Conservation (phyloP, 192 early-diverging fungal genomes). For the Paraglomus occultum region DNA sequence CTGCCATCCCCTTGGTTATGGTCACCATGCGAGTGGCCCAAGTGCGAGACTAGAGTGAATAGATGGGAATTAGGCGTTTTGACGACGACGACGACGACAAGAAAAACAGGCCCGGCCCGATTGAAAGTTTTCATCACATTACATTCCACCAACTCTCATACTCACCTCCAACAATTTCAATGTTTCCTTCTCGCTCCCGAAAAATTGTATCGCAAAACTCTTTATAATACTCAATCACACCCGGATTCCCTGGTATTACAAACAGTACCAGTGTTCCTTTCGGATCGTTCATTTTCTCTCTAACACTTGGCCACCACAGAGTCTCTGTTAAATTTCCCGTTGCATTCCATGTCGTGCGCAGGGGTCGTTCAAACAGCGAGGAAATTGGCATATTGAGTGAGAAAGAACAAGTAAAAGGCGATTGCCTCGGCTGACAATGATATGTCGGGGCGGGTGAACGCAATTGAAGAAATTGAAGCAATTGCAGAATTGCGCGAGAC, state of each 20-base stretch:
- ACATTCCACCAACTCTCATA: too few relatives aligned
- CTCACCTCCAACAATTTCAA: conserved; percentile 68
- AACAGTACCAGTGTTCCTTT: conserved; percentile 38
- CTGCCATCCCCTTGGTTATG: conserved; percentile 33
- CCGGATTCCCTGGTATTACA: conserved; percentile 74
- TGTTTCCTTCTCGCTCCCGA: conserved; percentile 37
- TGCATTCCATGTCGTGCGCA: conserved; percentile 34
- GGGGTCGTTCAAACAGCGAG: conserved; percentile 14
- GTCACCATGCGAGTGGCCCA: conserved; percentile 53
- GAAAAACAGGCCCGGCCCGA: background rate
- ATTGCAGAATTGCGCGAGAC: too few relatives aligned
- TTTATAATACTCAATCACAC: conserved; percentile 77
- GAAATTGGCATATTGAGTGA: background rate
- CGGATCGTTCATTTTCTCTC: conserved; percentile 31
- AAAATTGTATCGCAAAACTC: conserved; percentile 65
- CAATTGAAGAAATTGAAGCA: too few relatives aligned
- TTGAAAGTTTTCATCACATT: background rate
- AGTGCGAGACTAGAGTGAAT: conserved; percentile 48
- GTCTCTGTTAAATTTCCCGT: conserved; percentile 40
- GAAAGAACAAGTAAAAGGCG: too few relatives aligned
- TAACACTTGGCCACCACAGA: conserved; percentile 36
- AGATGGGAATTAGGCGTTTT: background rate
- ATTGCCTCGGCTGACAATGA: too few relatives aligned
- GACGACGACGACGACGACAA: background rate
- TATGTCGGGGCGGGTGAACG: too few relatives aligned